phyloP scores from a whole-genome alignment of 495 filamentous ascomycete genomes.

The Aspergillus baeticus region DNA sequence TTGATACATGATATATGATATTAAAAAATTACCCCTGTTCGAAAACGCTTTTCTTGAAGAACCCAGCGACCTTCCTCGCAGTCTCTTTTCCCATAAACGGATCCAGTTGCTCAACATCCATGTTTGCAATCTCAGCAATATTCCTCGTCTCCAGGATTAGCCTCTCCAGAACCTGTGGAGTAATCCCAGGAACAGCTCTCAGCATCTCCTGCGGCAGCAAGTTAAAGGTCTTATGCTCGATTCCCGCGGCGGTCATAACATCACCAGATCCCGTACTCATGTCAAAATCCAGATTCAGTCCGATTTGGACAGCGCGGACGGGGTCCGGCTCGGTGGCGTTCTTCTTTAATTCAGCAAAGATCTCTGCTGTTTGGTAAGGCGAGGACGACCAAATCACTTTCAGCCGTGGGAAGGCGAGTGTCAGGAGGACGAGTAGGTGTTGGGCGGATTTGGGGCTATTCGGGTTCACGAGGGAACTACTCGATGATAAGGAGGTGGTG shows the following conservation, averaged over 20 bases:
- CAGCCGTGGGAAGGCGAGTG: constrained; percentile 85
- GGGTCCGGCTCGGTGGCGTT: constrained; percentile 88
- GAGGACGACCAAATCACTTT: constrained; percentile 91
- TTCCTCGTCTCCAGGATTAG: constrained; percentile 72
- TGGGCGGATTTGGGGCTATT: constrained; percentile 71
- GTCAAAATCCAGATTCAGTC: constrained; percentile 62
- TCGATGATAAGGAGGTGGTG: constrained; percentile 48
- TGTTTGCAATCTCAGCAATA: constrained; percentile 82
- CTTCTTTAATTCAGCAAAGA: constrained; percentile 91
- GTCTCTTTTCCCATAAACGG: constrained; percentile 76
- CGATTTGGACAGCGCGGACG: constrained; percentile 77
- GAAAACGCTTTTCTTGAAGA: constrained; percentile 83
- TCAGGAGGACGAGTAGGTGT: constrained; percentile 87
- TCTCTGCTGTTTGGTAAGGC: constrained; percentile 96
- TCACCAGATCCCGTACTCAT: constrained; percentile 55
- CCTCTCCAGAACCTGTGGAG: constrained; percentile 66
- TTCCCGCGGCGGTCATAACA: constrained; percentile 56
- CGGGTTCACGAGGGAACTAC: constrained; percentile 40
- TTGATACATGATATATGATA: too few relatives aligned
- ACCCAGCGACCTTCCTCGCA: constrained; percentile 72
- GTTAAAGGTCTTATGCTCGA: constrained; percentile 57
- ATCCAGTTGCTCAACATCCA: constrained; percentile 70
- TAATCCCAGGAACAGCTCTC: constrained; percentile 81
- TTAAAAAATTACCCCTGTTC: constrained; percentile 43
- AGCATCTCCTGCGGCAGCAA: constrained; percentile 84